These are phyloP conservation scores for Salix exigua DNA, from an alignment of 345 rosid genomes.

Conservation along the genomic window DNA sequence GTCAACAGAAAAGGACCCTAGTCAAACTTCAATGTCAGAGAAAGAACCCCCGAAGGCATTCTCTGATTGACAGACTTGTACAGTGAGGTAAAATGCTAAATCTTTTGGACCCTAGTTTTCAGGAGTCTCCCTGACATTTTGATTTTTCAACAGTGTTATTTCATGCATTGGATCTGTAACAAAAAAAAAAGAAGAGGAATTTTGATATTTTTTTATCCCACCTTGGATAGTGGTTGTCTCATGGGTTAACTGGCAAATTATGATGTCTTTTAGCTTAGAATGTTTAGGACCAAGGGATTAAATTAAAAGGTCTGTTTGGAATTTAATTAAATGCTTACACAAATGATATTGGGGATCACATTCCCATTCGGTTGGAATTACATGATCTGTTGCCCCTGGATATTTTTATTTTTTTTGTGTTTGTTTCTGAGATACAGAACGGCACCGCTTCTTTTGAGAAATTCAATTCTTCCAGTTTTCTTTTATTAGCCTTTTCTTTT, in stretches of 20 bases:
- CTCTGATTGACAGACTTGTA: slow-evolving; percentile 34
- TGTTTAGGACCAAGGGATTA: slow-evolving; percentile 16
- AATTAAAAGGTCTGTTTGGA: slow-evolving; percentile 14
- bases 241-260: slow-evolving; percentile 19
- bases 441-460: neutral
- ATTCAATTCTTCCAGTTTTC: too few relatives aligned
- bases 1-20: neutral
- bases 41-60: slow-evolving; percentile 14
- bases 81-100: slow-evolving; percentile 54
- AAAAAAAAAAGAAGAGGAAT: slow-evolving; percentile 2
- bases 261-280: slow-evolving; percentile 26
- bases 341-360: slow-evolving; percentile 7
- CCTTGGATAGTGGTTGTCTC: slow-evolving; percentile 6
- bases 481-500: too few relatives aligned
- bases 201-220: slow-evolving; percentile 28
- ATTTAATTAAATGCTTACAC: slow-evolving; percentile 11
- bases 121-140: slow-evolving; percentile 20
- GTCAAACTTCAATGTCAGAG: slow-evolving; percentile 9
- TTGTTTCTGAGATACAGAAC: neutral
- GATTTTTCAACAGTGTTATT: slow-evolving; percentile 24
- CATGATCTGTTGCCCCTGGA: neutral
- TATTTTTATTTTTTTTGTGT: neutral
- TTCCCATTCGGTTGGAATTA: neutral
- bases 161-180: slow-evolving; percentile 28
- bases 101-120: slow-evolving; percentile 29